phyloP scores from a whole-genome alignment of 2,329 filamentous ascomycete genomes.

The Fusarium xyrophilum region DNA sequence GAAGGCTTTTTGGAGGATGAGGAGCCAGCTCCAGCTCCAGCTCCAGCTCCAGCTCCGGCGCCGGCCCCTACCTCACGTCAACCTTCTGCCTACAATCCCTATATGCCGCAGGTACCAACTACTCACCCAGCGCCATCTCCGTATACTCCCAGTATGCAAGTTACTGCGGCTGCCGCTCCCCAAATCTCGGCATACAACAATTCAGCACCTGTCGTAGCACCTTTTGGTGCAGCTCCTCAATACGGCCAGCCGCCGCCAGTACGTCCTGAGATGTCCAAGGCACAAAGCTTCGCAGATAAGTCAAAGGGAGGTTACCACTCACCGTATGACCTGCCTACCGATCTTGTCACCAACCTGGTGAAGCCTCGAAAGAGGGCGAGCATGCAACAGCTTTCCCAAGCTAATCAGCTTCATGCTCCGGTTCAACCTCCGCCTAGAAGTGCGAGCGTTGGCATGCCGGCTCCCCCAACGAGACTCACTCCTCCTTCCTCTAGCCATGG shows the following conservation, averaged over 20 bases:
- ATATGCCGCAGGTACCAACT: slow-evolving; percentile 37
- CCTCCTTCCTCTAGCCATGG: slow-evolving; percentile 48
- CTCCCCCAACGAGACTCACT: slow-evolving; percentile 36
- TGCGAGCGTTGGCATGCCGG: slow-evolving; percentile 61
- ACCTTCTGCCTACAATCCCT: slow-evolving; percentile 35
- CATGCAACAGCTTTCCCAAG: slow-evolving; percentile 61
- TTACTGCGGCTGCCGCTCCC: slow-evolving; percentile 7
- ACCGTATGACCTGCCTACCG: slow-evolving; percentile 93
- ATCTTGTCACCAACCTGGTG: slow-evolving; percentile 63
- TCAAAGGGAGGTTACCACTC: slow-evolving; percentile 91
- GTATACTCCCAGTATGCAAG: slow-evolving; percentile 33
- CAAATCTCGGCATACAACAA: slow-evolving; percentile 34
- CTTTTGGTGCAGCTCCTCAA: slow-evolving; percentile 42
- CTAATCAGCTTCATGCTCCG: slow-evolving; percentile 50
- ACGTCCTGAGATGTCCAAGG: slow-evolving; percentile 59
- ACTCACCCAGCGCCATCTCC: slow-evolving; percentile 29
- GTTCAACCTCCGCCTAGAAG: slow-evolving; percentile 60
- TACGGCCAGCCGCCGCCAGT: slow-evolving; percentile 49
- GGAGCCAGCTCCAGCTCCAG: slow-evolving; percentile 39
- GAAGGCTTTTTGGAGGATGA: slow-evolving; percentile 81
- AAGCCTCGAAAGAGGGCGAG: slow-evolving; percentile 72
- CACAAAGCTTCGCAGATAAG: slow-evolving; percentile 89
- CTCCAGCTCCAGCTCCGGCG: slow-evolving; percentile 11
- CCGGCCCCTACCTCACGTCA: slow-evolving; percentile 11
- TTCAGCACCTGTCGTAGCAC: slow-evolving; percentile 32